Evolutionary conservation across 768 basidiomycete species (phyloP).

Genomic region (Naganishia vaughanmartiniae): DNA sequence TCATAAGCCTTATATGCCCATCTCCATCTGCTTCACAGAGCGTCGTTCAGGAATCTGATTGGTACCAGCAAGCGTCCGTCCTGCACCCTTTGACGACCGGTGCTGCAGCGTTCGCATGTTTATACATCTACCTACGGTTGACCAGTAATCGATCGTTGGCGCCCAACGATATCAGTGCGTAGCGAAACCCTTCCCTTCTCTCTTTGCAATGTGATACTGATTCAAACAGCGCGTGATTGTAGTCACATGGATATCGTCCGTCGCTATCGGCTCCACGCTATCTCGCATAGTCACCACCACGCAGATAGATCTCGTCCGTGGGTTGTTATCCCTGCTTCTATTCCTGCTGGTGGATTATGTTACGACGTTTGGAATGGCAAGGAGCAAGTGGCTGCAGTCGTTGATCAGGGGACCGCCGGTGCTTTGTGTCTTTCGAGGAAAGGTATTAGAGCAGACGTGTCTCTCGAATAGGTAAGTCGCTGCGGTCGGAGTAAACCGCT

Average conservation of each 20-base stretch:
- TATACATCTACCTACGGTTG: slow-evolving; percentile 4
- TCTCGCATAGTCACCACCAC: slow-evolving; percentile 5
- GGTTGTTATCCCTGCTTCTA: not conserved
- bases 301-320: slow-evolving; percentile 1
- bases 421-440: slow-evolving; percentile 6
- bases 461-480: not conserved
- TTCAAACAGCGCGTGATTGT: not conserved
- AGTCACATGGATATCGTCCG: slow-evolving; percentile 10
- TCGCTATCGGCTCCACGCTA: slow-evolving; percentile 1
- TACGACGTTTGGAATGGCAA: not conserved
- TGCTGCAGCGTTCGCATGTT: not conserved
- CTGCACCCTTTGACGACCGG: slow-evolving; percentile 10
- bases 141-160: slow-evolving; percentile 3
- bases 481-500: not conserved
- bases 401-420: slow-evolving; percentile 2
- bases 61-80: slow-evolving; percentile 15
- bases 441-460: not conserved
- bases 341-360: slow-evolving; percentile 16
- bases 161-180: slow-evolving; percentile 9
- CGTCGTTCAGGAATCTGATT: not conserved
- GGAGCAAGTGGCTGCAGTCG: slow-evolving; percentile 2
- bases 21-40: not conserved
- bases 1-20: not conserved
- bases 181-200: not conserved
- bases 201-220: not conserved